Percentiles rank a stretch among this genome's conserved stretches.
These are phyloP conservation scores for Tricharina praecox DNA, from an alignment of 495 filamentous ascomycete genomes.

Conservation along the genomic window DNA sequence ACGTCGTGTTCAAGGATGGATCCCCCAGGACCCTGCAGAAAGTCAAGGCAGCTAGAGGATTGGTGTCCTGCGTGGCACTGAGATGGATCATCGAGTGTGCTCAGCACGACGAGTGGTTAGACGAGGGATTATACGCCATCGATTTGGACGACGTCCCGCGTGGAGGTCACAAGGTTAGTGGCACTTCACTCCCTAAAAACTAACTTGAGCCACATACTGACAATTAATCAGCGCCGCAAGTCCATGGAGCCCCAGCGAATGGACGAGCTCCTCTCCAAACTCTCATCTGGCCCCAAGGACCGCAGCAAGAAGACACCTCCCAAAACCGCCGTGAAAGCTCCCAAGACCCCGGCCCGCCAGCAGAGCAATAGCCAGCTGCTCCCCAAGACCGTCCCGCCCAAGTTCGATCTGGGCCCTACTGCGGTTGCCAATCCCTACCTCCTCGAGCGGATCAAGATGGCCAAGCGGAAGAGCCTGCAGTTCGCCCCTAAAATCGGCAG, in stretches of 20 bases:
- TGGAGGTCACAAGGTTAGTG: slow-evolving; percentile 23
- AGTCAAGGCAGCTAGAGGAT: slow-evolving; percentile 52
- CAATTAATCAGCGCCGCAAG: slow-evolving; percentile 63
- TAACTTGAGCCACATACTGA: slow-evolving; percentile 49
- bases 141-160: slow-evolving; percentile 21
- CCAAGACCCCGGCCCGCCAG: slow-evolving; percentile 15
- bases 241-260: slow-evolving; percentile 66
- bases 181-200: slow-evolving; percentile 30
- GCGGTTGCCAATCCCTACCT: slow-evolving; percentile 39
- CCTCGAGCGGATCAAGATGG: slow-evolving; percentile 50
- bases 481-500: slow-evolving; percentile 65
- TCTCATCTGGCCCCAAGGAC: slow-evolving; percentile 29
- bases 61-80: slow-evolving; percentile 70
- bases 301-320: slow-evolving; percentile 36
- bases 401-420: background rate
- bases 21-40: slow-evolving; percentile 75
- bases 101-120: slow-evolving; percentile 40
- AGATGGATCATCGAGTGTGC: slow-evolving; percentile 64
- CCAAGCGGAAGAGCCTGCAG: slow-evolving; percentile 64
- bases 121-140: slow-evolving; percentile 44
- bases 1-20: slow-evolving; percentile 92
- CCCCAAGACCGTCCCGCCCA: slow-evolving; percentile 14
- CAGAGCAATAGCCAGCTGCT: slow-evolving; percentile 28
- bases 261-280: slow-evolving; percentile 31
- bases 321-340: slow-evolving; percentile 27